Base-by-base conservation (phyloP, 352 stramenopile genomes). In the Globisporangium okanoganense region DNA sequence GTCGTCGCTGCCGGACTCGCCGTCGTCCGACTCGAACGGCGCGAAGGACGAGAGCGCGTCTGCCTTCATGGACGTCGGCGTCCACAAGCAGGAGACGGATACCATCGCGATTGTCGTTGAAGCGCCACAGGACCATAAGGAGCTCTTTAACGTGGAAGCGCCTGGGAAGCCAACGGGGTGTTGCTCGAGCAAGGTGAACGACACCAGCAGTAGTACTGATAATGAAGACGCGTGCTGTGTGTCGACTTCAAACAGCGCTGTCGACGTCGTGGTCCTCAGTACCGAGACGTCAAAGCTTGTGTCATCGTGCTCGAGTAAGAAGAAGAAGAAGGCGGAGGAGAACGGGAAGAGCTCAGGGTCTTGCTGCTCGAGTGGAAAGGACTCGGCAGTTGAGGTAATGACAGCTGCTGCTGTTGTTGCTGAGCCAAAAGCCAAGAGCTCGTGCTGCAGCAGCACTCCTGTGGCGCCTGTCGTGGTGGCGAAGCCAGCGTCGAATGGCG, bases 1-100 rank as follows among this genome's bases (percentile, higher is more conserved):
- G 50, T 54, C 40, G 51, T 55, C 56, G 33, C 59, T 22, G 69
- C 65, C 36, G 71, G 61, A 25, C 41, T 62, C 14, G 56, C 71
- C 16, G 58, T 70, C 35, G 56, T 61, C 38, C 44, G 50, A 31
- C 12, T 41, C 22, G 18, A 47, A 6, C 22, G 65, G 38, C n/a
- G n/a, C n/a, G 48, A 57, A 33, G 20, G 38, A 38, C n/a, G 10
- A 35, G 27, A 24, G n/a, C 25, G 10, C 13, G 2, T 22, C 35
- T 3, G 29, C 18, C 9, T 54, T 62, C 52, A 14, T 24, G 5
- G 29, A 49, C 41, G 14, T 62, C 44, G 20, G 45, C 24, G 33
- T 40, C 13, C 7, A 10, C n/a, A 62, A 62, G 56, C 29, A 20
- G 7, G 14, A 20, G 5, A 18, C 40, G 7, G 36, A 48, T 20